phyloP scores from a whole-genome alignment of 495 filamentous ascomycete genomes.

The Cryomyces antarcticus region DNA sequence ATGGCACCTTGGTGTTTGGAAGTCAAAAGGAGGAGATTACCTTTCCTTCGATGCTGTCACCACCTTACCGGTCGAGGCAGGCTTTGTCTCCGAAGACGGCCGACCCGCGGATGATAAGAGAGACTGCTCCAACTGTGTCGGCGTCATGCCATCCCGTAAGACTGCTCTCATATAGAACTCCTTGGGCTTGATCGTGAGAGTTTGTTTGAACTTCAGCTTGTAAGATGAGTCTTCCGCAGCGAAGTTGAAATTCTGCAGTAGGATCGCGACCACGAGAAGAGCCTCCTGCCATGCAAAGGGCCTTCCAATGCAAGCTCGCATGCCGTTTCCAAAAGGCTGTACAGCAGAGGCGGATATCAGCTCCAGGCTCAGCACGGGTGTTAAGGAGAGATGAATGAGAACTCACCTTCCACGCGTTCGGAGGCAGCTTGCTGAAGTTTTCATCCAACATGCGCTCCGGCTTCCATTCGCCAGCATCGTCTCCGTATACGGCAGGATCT shows the following conservation, averaged over 20 bases:
- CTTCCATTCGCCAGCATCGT: conserved; percentile 32
- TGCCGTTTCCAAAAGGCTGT: conserved; percentile 35
- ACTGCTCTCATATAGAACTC: conserved; percentile 48
- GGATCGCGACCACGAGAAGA: conserved; percentile 28
- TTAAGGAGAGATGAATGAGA: no score
- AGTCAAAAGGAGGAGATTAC: no score
- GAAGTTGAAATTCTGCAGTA: conserved; percentile 46
- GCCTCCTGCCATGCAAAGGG: conserved; percentile 46
- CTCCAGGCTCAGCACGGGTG: conserved; percentile 1
- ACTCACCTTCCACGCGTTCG: conserved; percentile 30
- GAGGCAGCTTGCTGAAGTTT: conserved; percentile 32
- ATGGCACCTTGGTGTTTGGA: no score
- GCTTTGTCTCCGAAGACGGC: conserved; percentile 5
- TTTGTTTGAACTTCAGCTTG: conserved; percentile 44
- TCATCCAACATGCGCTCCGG: conserved; percentile 47
- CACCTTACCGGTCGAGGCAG: no score
- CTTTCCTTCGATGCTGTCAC: neutral
- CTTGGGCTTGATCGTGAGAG: conserved; percentile 58
- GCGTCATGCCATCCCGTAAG: conserved; percentile 35
- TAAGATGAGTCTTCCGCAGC: conserved; percentile 35
- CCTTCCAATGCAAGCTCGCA: conserved; percentile 30
- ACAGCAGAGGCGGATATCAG: no score
- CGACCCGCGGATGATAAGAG: conserved; percentile 17
- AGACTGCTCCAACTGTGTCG: conserved; percentile 32
- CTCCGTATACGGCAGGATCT: conserved; percentile 45